Evolutionary conservation across 2,329 filamentous ascomycete species (phyloP).

Genomic region (Cercospora janseana): DNA sequence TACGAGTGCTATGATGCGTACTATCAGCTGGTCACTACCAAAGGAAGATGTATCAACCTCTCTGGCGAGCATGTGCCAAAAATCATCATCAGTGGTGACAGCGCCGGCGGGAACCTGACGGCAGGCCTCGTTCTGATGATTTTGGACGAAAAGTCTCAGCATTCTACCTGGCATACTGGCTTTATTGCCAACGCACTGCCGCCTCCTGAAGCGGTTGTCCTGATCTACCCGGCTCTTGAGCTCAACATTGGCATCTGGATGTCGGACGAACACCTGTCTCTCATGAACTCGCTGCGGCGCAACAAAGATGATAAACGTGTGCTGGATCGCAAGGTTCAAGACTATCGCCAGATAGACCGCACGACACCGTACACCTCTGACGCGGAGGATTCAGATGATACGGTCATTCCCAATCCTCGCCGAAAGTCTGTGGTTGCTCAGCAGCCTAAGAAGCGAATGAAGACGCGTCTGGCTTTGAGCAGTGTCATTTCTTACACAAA

Average conservation of each 20-base stretch:
- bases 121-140: conserved; percentile 85
- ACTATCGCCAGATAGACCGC: conserved; percentile 77
- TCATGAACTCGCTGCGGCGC: conserved; percentile 80
- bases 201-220: conserved; percentile 73
- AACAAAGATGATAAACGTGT: conserved; percentile 76
- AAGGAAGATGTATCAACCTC: conserved; percentile 73
- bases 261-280: conserved; percentile 94
- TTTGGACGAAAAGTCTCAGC: conserved; percentile 62
- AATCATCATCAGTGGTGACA: conserved; percentile 74
- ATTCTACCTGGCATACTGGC: conserved; percentile 25
- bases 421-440: conserved; percentile 8
- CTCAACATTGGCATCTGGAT: conserved; percentile 99
- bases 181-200: conserved; percentile 42
- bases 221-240: conserved; percentile 87
- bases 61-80: conserved; percentile 64
- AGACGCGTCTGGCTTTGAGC: conserved; percentile 84
- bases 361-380: conserved; percentile 80
- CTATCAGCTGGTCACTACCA: conserved; percentile 66
- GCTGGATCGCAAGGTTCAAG: conserved; percentile 78
- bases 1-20: conserved; percentile 90
- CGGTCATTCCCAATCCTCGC: conserved; percentile 5
- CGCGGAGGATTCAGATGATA: conserved; percentile 58
- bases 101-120: conserved; percentile 77
- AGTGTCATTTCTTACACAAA: conserved; percentile 99
- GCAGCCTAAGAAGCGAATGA: conserved; percentile 16